Evolutionary conservation across 257 asterid genomes (phyloP), one percentile per base, ranked within the genome.

Genomic region (Solanum medicagineum): DNA sequence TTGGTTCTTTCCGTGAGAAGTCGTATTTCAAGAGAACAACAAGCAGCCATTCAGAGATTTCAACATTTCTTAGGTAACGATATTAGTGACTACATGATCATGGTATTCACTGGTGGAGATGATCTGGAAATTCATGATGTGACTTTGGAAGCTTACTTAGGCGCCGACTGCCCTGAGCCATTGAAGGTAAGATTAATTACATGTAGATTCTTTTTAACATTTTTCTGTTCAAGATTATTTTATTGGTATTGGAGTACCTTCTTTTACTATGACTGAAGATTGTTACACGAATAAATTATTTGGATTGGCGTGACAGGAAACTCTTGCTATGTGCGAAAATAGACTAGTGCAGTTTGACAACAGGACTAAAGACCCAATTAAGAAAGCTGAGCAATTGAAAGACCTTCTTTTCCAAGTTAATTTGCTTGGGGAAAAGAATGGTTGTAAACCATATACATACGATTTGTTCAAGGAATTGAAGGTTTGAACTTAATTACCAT

Each of bases 101-200:
- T 95, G 26, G 94, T 95, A 84, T 93, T 95, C 87, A 92, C 98
- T 13, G 95, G 95, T 32, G 99, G 97, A 36, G 99, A 95, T 85
- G 96, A 92, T 26, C 95, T 92, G 51, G 96, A 93, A 86, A 95
- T 92, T 22, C 84, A 85, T 44, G 93, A 82, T 4, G 89, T 81
- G 84, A 88, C 92, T 19, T 85, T 94, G 54, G 93, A 91, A 59
- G 92, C 86, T 77, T 92, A 85, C 81, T 89, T 94, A 88, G 88
- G 91, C 51, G 80, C 88, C 36, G 73, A 81, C 79, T 90, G 91
- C 74, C 91, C 94, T 7, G 90, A 90, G 81, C 90, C 86, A 1
- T 89, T 95, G 88, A 88, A 83, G 92, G 97, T 93, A 90, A 49
- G 45, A 40, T 29, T 12, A 49, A 54, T 15, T 29, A n/a, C 20